Percentiles rank a stretch among this genome's conserved stretches.
phyloP scores from a whole-genome alignment of 2,329 filamentous ascomycete genomes.

The Aspergillus ustus region DNA sequence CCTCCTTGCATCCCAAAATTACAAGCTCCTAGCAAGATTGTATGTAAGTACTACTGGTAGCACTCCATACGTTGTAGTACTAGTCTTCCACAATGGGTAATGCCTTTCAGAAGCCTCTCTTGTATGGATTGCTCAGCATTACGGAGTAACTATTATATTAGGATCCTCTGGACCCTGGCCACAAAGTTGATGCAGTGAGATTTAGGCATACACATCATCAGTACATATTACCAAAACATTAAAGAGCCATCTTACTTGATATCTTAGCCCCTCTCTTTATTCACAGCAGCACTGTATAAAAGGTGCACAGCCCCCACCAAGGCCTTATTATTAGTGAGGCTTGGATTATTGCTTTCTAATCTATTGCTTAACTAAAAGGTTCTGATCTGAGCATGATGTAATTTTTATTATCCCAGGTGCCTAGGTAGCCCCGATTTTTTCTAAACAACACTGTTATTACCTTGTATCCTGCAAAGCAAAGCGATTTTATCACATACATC shows the following conservation, averaged over 20 bases:
- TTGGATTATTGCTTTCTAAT: not conserved
- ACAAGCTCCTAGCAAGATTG: not conserved
- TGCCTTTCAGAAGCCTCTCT: not conserved
- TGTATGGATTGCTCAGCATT: constrained; percentile 6
- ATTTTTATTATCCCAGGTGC: not conserved
- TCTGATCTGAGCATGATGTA: not conserved
- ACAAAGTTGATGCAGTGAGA: constrained; percentile 4
- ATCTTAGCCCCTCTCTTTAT: not conserved
- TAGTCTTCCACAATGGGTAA: not conserved
- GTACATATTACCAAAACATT: not conserved
- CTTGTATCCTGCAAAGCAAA: not conserved
- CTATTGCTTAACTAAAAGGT: not conserved
- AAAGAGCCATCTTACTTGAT: not conserved
- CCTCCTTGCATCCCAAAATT: constrained; percentile 9
- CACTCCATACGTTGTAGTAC: not conserved
- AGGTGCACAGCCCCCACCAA: constrained; percentile 10
- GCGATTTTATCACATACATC: not conserved
- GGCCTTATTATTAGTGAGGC: not conserved
- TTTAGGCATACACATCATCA: constrained; percentile 8
- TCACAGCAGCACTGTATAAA: not conserved
- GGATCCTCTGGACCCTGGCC: not conserved
- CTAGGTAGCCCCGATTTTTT: not conserved
- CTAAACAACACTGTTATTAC: not conserved
- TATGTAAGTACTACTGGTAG: too few species aligned
- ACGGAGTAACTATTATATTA: not conserved